Evolutionary conservation across 225 moss, liverwort and hornwort genomes (phyloP).

Genomic region (Lunularia cruciata): DNA sequence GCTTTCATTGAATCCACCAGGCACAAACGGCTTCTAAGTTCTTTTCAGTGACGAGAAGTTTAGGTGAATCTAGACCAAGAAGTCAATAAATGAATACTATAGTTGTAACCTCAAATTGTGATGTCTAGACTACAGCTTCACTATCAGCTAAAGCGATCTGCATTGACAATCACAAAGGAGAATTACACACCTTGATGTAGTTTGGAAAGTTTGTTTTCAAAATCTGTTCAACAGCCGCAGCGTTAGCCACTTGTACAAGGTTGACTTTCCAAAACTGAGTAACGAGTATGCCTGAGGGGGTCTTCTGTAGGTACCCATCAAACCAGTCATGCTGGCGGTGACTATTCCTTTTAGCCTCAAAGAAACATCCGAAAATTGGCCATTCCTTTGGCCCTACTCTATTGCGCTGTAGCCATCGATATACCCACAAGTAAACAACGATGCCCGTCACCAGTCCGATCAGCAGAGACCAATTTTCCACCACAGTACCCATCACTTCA

Average conservation of each 20-base stretch:
- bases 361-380: slow-evolving; percentile 39
- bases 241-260: slow-evolving; percentile 24
- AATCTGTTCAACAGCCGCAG: slow-evolving; percentile 43
- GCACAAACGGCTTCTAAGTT: no score
- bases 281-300: not conserved
- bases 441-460: not conserved
- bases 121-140: no score
- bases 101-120: not conserved
- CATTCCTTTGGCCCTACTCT: slow-evolving; percentile 19
- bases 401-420: slow-evolving; percentile 41
- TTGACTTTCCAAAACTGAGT: not conserved
- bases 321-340: slow-evolving; percentile 37
- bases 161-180: not conserved
- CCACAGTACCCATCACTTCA: not conserved
- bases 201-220: slow-evolving; percentile 58
- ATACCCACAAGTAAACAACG: slow-evolving; percentile 30
- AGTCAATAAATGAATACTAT: not conserved
- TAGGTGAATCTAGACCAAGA: no score
- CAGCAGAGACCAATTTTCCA: not conserved
- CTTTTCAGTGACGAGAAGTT: no score
- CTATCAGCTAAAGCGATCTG: no score
- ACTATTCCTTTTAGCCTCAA: slow-evolving; percentile 11
- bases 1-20: no score
- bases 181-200: slow-evolving; percentile 37
- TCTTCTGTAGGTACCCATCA: slow-evolving; percentile 17